These are phyloP conservation scores for Alternaria sp. DNA, from an alignment of 2,329 filamentous ascomycete genomes.

Conservation along the genomic window DNA sequence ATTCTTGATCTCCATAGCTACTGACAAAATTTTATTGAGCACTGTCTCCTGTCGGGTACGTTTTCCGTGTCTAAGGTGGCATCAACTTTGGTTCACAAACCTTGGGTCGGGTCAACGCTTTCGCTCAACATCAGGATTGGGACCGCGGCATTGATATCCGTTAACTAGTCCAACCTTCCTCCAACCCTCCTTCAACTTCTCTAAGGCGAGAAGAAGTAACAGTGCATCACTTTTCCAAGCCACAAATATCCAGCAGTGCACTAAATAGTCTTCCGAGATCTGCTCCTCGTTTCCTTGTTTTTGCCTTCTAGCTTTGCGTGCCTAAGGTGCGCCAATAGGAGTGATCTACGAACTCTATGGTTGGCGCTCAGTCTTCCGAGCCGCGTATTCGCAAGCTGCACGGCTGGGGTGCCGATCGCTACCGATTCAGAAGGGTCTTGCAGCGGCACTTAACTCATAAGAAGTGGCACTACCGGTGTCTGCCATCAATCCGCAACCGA, in stretches of 20 bases:
- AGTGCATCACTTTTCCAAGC: background rate
- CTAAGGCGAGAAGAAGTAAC: background rate
- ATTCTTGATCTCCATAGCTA: background rate
- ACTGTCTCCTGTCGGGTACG: background rate
- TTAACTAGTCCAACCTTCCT: background rate
- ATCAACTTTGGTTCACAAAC: background rate
- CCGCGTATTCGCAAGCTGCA: slow-evolving; percentile 2
- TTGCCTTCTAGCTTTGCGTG: background rate
- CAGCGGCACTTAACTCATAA: background rate
- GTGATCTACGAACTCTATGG: slow-evolving; percentile 1
- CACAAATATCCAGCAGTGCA: background rate
- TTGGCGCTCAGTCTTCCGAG: background rate
- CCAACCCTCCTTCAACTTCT: background rate
- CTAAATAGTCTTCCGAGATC: background rate
- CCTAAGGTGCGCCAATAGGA: background rate
- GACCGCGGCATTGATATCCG: background rate
- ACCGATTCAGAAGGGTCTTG: background rate
- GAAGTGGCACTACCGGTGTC: background rate
- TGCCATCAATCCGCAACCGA: slow-evolving; percentile 1
- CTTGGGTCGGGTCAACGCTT: background rate
- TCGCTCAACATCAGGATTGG: background rate
- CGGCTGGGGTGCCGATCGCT: slow-evolving; percentile 3
- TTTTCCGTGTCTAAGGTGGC: background rate
- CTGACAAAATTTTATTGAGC: background rate
- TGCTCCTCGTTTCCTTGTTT: background rate